Conservation (phyloP, 106 monocot genomes). For the Dendrobium chrysotoxum region DNA sequence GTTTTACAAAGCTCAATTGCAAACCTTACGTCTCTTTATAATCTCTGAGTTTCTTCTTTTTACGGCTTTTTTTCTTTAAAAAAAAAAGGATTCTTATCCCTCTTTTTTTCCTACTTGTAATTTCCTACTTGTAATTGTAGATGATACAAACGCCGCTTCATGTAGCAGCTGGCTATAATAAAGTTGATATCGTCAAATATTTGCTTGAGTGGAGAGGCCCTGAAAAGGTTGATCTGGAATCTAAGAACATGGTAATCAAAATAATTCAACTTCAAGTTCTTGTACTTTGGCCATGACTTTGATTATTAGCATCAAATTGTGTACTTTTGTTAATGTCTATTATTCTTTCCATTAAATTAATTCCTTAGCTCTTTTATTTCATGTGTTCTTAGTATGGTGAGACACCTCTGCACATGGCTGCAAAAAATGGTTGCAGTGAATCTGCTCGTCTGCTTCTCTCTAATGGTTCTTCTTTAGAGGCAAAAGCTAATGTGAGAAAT, state of each 20-base stretch:
- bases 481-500: constrained; percentile 64
- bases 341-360: background rate
- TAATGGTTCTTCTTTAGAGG: constrained; percentile 59
- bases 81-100: background rate
- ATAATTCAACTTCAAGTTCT: background rate
- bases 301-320: background rate
- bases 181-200: constrained; percentile 43
- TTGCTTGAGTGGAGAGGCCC: constrained; percentile 60
- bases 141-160: constrained; percentile 90
- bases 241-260: constrained; percentile 74
- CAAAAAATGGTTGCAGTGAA: constrained; percentile 72
- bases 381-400: constrained; percentile 73
- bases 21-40: no score
- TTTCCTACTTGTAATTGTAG: constrained; percentile 27
- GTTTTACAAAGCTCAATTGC: no score
- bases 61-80: background rate
- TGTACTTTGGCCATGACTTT: background rate
- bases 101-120: background rate
- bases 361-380: background rate
- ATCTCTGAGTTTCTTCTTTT: no score
- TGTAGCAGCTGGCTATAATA: constrained; percentile 72
- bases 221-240: constrained; percentile 71
- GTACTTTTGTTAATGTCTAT: background rate
- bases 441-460: constrained; percentile 53
- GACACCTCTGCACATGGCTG: constrained; percentile 94